Percentiles rank a stretch among this genome's conserved stretches.
phyloP scores from a whole-genome alignment of 495 filamentous ascomycete species.

The Niebla homalea region DNA sequence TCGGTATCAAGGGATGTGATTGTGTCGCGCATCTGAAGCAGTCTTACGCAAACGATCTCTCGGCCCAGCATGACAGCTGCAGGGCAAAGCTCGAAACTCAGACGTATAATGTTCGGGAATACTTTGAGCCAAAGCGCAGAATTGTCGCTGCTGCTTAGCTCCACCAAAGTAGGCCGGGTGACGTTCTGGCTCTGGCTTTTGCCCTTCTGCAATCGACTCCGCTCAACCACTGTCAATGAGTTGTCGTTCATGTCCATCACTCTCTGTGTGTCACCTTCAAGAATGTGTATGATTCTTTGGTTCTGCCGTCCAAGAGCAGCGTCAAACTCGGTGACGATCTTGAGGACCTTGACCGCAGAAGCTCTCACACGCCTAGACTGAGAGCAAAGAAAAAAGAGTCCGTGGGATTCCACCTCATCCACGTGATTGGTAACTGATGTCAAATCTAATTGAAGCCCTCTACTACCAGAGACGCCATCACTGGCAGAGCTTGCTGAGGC shows the following conservation, averaged over 20 bases:
- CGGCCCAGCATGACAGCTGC: constrained; percentile 80
- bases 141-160: constrained; percentile 89
- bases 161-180: constrained; percentile 72
- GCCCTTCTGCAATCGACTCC: constrained; percentile 82
- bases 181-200: constrained; percentile 60
- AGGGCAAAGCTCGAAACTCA: constrained; percentile 81
- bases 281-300: constrained; percentile 71
- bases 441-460: constrained; percentile 66
- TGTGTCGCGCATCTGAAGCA: constrained; percentile 80
- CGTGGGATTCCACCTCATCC: constrained; percentile 93
- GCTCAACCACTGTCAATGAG: constrained; percentile 78
- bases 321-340: constrained; percentile 89
- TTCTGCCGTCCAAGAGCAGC: constrained; percentile 71
- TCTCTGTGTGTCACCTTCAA: constrained; percentile 77
- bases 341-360: constrained; percentile 83
- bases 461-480: constrained; percentile 38
- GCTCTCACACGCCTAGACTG: constrained; percentile 79
- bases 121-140: constrained; percentile 94
- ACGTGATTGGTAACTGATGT: constrained; percentile 82
- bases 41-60: constrained; percentile 80
- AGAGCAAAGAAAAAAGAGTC: constrained; percentile 95
- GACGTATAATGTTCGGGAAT: constrained; percentile 87
- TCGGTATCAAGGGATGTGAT: constrained; percentile 69
- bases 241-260: constrained; percentile 91
- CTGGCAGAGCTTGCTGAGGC: constrained; percentile 50